Evolutionary conservation across 2,329 filamentous ascomycete genomes (phyloP).

Genomic region (Colletotrichum kahawae): DNA sequence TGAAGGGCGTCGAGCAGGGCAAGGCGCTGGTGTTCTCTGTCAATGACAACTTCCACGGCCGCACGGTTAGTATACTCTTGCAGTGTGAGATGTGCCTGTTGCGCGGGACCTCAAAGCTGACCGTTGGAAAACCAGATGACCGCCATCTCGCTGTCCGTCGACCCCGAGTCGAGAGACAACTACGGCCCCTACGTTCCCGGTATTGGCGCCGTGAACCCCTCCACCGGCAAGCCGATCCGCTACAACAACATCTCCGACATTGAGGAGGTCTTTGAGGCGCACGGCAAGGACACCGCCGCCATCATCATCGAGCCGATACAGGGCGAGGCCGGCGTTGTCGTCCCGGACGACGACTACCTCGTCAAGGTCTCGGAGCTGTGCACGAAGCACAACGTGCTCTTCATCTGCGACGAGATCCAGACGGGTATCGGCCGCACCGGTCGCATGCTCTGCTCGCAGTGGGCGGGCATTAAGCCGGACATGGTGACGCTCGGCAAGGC

Average conservation of each 20-base stretch:
- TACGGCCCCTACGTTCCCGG: constrained; percentile 95
- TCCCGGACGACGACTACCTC: constrained; percentile 90
- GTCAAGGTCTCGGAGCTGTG: constrained; percentile 81
- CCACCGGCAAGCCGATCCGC: constrained; percentile 75
- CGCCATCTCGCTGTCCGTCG: constrained; percentile 92
- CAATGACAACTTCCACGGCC: constrained; percentile 93
- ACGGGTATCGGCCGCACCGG: constrained; percentile 96
- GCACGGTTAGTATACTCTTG: constrained; percentile 69
- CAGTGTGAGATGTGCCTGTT: not conserved
- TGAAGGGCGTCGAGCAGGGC: constrained; percentile 85
- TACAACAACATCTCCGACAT: constrained; percentile 88
- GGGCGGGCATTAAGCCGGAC: constrained; percentile 94
- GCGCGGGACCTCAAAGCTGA: not conserved
- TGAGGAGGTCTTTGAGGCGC: constrained; percentile 76
- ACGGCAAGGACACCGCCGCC: constrained; percentile 85
- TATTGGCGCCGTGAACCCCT: constrained; percentile 78
- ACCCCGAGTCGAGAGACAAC: constrained; percentile 94
- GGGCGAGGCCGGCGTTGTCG: constrained; percentile 95
- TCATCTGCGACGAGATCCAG: constrained; percentile 99
- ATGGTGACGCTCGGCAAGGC: constrained; percentile 95
- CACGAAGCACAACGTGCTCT: constrained; percentile 91
- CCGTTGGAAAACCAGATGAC: constrained; percentile 62
- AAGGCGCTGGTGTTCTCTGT: constrained; percentile 86
- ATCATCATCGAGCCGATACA: constrained; percentile 98
- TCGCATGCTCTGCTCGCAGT: constrained; percentile 91